A percentile compares a stretch with the other conserved stretches of the same genome.
Conservation (phyloP, 1,139 yeast species). For the Debaryomycetaceae sp. region DNA sequence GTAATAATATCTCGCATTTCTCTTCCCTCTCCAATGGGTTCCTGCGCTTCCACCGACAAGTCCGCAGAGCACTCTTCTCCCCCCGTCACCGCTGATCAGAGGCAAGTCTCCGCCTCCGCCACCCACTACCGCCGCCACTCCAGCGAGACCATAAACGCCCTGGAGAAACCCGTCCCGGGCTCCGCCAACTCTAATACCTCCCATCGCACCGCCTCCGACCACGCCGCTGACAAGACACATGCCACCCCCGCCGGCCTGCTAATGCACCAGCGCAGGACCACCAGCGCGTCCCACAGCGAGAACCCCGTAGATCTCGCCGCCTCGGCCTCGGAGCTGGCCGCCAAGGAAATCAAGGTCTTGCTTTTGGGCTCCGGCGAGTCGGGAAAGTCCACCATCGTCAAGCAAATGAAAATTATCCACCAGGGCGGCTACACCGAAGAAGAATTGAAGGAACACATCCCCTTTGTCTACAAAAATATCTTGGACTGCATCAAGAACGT, state of each 20-base stretch:
- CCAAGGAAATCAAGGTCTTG: conserved; percentile 49
- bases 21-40: too few relatives aligned
- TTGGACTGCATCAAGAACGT: conserved; percentile 56
- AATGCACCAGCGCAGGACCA: conserved; percentile 4
- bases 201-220: too few relatives aligned
- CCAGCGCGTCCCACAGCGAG: conserved; percentile 11
- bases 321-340: conserved; percentile 1
- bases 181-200: too few relatives aligned
- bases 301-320: conserved; percentile 5
- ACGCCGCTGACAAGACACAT: conserved; percentile 4
- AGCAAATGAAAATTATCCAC: conserved; percentile 65
- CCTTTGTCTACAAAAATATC: conserved; percentile 59
- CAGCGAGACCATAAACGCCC: too few relatives aligned
- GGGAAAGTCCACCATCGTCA: conserved; percentile 68
- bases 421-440: conserved; percentile 58
- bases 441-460: conserved; percentile 55
- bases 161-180: too few relatives aligned
- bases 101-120: too few relatives aligned
- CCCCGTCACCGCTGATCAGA: too few relatives aligned
- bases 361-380: conserved; percentile 72
- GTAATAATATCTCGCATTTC: too few relatives aligned
- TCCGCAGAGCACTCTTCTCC: too few relatives aligned
- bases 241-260: conserved; percentile 2
- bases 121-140: too few relatives aligned
- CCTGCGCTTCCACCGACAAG: too few relatives aligned